Conservation (phyloP, 202 grass and related monocot genomes). For the Carex arenaria region DNA sequence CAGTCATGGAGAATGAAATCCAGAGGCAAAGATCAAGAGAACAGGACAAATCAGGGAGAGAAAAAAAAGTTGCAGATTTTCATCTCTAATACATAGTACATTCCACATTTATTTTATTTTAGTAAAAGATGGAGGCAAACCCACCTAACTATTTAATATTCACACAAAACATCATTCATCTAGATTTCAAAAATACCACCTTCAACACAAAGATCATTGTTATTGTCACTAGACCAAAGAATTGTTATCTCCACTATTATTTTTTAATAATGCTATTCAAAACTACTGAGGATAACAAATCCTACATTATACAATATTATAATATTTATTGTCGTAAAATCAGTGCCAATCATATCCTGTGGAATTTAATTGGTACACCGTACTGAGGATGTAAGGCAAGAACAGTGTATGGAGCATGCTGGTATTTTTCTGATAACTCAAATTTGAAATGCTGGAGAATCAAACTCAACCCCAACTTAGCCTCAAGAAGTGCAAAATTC, state of each 20-base stretch:
- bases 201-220: no score
- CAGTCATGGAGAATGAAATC: background rate
- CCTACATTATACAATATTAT: background rate
- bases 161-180: no score
- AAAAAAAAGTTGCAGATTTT: background rate
- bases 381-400: slow-evolving; percentile 47
- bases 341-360: background rate
- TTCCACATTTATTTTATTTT: no score
- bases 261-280: background rate
- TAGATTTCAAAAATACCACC: no score
- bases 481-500: slow-evolving; percentile 62
- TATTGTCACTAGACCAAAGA: no score
- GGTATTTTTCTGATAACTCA: slow-evolving; percentile 43
- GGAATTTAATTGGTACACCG: slow-evolving; percentile 40
- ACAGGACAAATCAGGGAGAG: background rate
- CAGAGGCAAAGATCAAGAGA: background rate
- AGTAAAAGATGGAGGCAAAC: no score
- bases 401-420: slow-evolving; percentile 48
- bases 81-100: background rate
- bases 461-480: slow-evolving; percentile 54
- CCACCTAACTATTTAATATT: no score
- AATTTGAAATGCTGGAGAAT: slow-evolving; percentile 62
- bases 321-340: background rate
- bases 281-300: background rate
- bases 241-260: no score